Conservation (phyloP, 495 filamentous ascomycete genomes). For the Penicillium odoratum region DNA sequence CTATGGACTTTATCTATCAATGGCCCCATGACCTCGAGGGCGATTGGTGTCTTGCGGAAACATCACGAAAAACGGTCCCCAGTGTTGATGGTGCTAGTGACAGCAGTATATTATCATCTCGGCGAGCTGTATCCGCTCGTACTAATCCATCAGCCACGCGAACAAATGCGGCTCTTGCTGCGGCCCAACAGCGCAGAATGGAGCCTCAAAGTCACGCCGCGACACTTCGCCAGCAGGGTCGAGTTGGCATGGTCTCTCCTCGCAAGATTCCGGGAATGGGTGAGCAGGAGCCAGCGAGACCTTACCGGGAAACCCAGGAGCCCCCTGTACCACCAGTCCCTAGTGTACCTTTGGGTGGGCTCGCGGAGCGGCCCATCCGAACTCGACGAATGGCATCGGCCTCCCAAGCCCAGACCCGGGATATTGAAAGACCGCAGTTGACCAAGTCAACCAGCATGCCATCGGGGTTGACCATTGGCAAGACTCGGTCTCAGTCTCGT, state of each 20-base stretch:
- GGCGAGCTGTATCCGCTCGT: slow-evolving; percentile 28
- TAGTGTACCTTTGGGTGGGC: slow-evolving; percentile 28
- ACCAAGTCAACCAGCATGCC: slow-evolving; percentile 35
- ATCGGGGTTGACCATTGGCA: slow-evolving; percentile 41
- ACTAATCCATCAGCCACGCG: slow-evolving; percentile 31
- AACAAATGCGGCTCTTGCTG: slow-evolving; percentile 44
- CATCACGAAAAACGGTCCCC: slow-evolving; percentile 25
- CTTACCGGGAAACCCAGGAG: slow-evolving; percentile 24
- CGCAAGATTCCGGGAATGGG: slow-evolving; percentile 33
- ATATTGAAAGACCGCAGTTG: slow-evolving; percentile 30
- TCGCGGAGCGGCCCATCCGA: slow-evolving; percentile 47
- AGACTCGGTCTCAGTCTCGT: slow-evolving; percentile 50
- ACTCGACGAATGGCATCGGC: slow-evolving; percentile 38
- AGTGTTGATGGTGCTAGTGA: slow-evolving; percentile 32
- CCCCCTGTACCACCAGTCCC: slow-evolving; percentile 1
- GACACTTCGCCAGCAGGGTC: slow-evolving; percentile 47
- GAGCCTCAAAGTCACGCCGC: slow-evolving; percentile 50
- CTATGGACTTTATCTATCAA: slow-evolving; percentile 65
- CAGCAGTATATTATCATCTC: slow-evolving; percentile 38
- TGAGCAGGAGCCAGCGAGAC: slow-evolving; percentile 24
- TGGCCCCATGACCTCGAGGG: slow-evolving; percentile 42
- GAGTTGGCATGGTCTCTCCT: slow-evolving; percentile 30
- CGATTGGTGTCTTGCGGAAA: slow-evolving; percentile 45
- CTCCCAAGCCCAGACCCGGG: slow-evolving; percentile 38
- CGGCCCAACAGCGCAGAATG: slow-evolving; percentile 43